phyloP scores from a whole-genome alignment of 495 filamentous ascomycete genomes.

The Immersiella caudata region DNA sequence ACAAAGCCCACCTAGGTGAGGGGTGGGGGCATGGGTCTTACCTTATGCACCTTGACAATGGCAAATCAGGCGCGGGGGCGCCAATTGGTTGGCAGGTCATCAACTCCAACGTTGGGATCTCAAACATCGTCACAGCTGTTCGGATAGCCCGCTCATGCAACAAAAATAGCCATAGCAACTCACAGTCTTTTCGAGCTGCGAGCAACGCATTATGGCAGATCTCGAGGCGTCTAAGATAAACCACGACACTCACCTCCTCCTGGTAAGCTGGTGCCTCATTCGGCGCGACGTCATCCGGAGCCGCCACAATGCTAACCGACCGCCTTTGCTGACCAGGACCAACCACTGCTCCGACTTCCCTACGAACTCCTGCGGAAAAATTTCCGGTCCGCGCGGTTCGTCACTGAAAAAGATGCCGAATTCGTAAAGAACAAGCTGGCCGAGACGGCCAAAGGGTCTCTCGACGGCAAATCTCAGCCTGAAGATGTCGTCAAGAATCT shows the following conservation, averaged over 20 bases:
- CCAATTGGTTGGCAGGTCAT: not conserved
- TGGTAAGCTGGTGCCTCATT: constrained; percentile 36
- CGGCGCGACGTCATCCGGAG: constrained; percentile 12
- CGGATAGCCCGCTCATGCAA: not conserved
- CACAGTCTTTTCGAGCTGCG: not conserved
- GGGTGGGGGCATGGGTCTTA: not conserved
- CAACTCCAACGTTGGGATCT: not conserved
- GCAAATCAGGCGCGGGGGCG: not conserved
- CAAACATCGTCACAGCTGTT: not conserved
- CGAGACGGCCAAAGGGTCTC: constrained; percentile 66
- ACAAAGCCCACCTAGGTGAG: not conserved
- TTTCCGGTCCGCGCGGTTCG: constrained; percentile 83
- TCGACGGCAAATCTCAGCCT: constrained; percentile 60
- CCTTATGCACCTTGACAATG: constrained; percentile 1
- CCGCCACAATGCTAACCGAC: not conserved
- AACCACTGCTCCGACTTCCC: constrained; percentile 90
- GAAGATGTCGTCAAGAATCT: constrained; percentile 74
- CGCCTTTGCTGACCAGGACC: constrained; percentile 62
- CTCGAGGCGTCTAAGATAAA: constrained; percentile 48
- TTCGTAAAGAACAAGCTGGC: constrained; percentile 70
- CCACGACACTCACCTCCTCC: constrained; percentile 52
- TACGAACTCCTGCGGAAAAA: constrained; percentile 90
- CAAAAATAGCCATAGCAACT: constrained; percentile 1
- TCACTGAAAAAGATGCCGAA: constrained; percentile 77
- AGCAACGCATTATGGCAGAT: constrained; percentile 45